phyloP scores from a whole-genome alignment of 2,329 filamentous ascomycete species.

The Lasiodiplodia sp. region DNA sequence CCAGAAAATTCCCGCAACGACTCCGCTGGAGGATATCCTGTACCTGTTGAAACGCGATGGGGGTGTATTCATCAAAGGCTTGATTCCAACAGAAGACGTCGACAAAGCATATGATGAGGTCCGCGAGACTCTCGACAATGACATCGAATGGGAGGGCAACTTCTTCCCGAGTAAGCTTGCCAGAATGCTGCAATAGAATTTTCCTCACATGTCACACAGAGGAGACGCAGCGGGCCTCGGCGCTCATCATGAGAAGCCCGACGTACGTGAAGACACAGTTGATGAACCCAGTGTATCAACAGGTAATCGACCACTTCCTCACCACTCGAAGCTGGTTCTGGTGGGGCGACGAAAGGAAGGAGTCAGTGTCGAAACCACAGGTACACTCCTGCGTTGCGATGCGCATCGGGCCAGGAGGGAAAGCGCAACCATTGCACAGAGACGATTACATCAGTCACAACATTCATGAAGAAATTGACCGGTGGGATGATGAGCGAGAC shows the following conservation, averaged over 20 bases:
- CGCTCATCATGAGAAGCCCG: conserved; percentile 31
- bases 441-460: conserved; percentile 29
- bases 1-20: conserved; percentile 30
- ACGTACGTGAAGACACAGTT: conserved; percentile 33
- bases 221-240: conserved; percentile 32
- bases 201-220: conserved; percentile 9
- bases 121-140: conserved; percentile 31
- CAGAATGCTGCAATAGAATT: background rate
- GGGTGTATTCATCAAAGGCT: conserved; percentile 31
- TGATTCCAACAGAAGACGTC: conserved; percentile 29
- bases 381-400: conserved; percentile 33
- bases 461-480: background rate
- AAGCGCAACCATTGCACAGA: conserved; percentile 20
- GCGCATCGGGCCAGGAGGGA: conserved; percentile 28
- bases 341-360: conserved; percentile 39
- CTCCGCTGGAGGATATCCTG: conserved; percentile 31
- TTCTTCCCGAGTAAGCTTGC: conserved; percentile 32
- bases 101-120: conserved; percentile 33
- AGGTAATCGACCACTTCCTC: conserved; percentile 38
- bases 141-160: conserved; percentile 32
- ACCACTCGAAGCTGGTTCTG: conserved; percentile 40
- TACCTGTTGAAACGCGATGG: conserved; percentile 33
- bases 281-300: conserved; percentile 40
- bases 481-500: conserved; percentile 6
- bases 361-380: conserved; percentile 39